A percentile compares a stretch with the other conserved stretches of the same genome.
Evolutionary conservation across 352 stramenopile genomes (phyloP).

Genomic region (Phytophthora litchii): DNA sequence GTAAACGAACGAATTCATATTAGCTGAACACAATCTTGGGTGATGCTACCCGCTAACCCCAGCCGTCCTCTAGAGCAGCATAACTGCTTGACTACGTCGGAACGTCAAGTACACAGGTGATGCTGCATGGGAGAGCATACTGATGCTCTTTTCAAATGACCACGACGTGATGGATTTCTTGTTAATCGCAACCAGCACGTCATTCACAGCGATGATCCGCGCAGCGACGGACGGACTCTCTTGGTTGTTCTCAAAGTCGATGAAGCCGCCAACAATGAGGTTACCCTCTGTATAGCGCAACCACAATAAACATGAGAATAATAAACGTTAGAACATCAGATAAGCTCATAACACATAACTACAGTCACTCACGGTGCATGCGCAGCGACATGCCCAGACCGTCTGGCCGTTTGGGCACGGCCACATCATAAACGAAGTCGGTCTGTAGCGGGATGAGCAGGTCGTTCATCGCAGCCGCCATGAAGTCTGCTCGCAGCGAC

Average conservation of each 20-base stretch:
- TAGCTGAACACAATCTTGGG: constrained; percentile 8
- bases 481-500: constrained; percentile 78
- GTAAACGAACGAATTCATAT: constrained; percentile 23
- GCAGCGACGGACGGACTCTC: constrained; percentile 81
- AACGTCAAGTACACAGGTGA: constrained; percentile 89
- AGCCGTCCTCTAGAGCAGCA: constrained; percentile 51
- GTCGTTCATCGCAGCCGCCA: constrained; percentile 86
- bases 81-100: constrained; percentile 63
- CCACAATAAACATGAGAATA: constrained; percentile 13
- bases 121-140: constrained; percentile 73
- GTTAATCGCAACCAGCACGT: constrained; percentile 86
- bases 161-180: constrained; percentile 88
- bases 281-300: constrained; percentile 58
- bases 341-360: not conserved
- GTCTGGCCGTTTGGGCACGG: constrained; percentile 77
- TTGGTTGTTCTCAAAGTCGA: constrained; percentile 82
- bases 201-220: constrained; percentile 77
- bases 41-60: not conserved
- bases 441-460: constrained; percentile 78
- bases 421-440: constrained; percentile 86
- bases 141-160: constrained; percentile 89
- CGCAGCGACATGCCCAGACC: constrained; percentile 85
- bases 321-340: constrained; percentile 12
- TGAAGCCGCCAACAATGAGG: constrained; percentile 79
- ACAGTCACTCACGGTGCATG: constrained; percentile 73